Conservation (phyloP, 139 green algal genomes). For the Tetraselmis striata region DNA sequence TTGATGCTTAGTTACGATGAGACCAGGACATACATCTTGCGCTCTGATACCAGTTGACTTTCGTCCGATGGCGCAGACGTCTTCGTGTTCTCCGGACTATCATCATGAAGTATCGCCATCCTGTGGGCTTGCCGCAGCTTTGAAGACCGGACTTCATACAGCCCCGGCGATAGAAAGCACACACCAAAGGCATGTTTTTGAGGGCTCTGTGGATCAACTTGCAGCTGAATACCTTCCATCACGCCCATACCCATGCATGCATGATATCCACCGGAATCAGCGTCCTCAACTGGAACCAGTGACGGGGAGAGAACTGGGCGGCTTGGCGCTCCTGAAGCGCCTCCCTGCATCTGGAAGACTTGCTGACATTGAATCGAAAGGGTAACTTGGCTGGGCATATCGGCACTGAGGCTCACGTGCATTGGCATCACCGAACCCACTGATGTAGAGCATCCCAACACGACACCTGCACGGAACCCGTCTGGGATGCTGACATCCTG, state of each 20-base stretch:
- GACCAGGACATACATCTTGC: too few species aligned
- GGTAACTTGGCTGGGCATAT: background rate
- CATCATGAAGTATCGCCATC: too few species aligned
- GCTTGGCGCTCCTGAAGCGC: too few species aligned
- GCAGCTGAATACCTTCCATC: background rate
- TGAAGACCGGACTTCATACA: background rate
- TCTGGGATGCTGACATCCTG: background rate
- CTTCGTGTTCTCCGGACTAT: too few species aligned
- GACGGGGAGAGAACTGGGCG: background rate
- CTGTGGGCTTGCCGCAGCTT: too few species aligned
- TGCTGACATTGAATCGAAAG: background rate
- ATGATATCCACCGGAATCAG: background rate
- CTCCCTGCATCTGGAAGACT: background rate
- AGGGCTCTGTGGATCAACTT: background rate
- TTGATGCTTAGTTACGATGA: too few species aligned
- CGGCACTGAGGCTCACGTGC: background rate
- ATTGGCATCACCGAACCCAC: background rate
- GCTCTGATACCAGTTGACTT: too few species aligned
- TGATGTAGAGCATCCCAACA: background rate
- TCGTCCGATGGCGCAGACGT: too few species aligned
- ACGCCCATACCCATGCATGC: background rate
- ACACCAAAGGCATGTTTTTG: background rate
- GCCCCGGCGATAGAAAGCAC: background rate
- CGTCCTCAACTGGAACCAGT: background rate
- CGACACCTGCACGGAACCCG: background rate